Percentiles rank a stretch among this genome's conserved stretches.
These are phyloP conservation scores for Scedosporium boydii DNA, from an alignment of 2,329 filamentous ascomycete genomes.

Conservation along the genomic window DNA sequence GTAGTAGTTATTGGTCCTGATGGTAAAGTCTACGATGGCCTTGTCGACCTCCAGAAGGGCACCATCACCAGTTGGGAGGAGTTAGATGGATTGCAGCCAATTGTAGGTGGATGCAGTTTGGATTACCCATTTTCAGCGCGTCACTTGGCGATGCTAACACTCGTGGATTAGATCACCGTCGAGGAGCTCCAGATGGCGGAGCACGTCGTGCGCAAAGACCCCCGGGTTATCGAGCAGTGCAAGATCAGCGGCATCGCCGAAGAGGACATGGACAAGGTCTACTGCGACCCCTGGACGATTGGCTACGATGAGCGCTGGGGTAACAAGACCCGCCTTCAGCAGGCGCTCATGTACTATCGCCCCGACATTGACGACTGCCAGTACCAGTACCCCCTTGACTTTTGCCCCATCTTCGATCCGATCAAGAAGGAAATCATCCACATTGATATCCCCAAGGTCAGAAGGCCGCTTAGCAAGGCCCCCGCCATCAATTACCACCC, in stretches of 20 bases:
- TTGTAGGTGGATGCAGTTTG: conserved; percentile 38
- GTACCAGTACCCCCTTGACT: conserved; percentile 86
- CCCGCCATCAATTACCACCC: conserved; percentile 73
- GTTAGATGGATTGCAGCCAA: conserved; percentile 68
- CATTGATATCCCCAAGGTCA: conserved; percentile 72
- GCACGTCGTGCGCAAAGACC: conserved; percentile 62
- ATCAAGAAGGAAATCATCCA: conserved; percentile 69
- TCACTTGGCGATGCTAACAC: background rate
- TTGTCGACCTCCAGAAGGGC: conserved; percentile 60
- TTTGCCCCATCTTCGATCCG: conserved; percentile 83
- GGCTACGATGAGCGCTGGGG: conserved; percentile 89
- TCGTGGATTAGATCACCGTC: conserved; percentile 61
- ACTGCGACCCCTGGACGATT: conserved; percentile 94
- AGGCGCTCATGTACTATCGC: conserved; percentile 92
- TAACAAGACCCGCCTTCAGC: conserved; percentile 68
- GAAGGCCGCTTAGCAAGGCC: conserved; percentile 64
- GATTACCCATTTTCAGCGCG: background rate
- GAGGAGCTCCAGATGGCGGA: conserved; percentile 82
- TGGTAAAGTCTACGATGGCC: conserved; percentile 73
- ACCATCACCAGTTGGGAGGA: conserved; percentile 67
- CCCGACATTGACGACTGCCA: conserved; percentile 78
- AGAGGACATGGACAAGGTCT: conserved; percentile 89
- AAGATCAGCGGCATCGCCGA: conserved; percentile 68
- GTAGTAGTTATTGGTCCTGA: conserved; percentile 72
- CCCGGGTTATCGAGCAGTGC: conserved; percentile 86